Evolutionary conservation across 208 protist species (phyloP).

Genomic region (Angomonas ambiguus): DNA sequence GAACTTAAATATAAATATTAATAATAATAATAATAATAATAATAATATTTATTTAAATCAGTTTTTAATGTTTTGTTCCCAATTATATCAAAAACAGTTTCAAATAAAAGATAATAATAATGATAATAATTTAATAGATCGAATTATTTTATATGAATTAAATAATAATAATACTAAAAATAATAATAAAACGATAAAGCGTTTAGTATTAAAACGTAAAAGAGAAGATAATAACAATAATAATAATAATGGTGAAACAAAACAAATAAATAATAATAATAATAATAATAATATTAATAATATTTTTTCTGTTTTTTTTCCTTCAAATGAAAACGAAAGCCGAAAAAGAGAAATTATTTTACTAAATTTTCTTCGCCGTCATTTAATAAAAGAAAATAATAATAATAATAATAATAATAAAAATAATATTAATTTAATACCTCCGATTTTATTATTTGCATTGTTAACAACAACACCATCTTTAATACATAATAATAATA

Average conservation of each 20-base stretch:
- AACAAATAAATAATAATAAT: slow-evolving; percentile 1
- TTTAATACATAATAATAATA: not conserved
- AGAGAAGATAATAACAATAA: no score
- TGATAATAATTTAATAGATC: no score
- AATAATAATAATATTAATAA: not conserved
- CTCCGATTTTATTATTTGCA: slow-evolving; percentile 4
- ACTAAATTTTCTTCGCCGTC: not conserved
- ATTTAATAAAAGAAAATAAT: slow-evolving; percentile 1
- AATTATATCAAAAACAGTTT: no score
- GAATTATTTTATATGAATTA: no score
- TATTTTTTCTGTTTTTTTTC: slow-evolving; percentile 8
- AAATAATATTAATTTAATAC: not conserved
- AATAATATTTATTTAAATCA: no score
- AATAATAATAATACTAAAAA: no score
- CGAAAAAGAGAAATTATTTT: not conserved
- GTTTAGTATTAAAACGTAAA: no score
- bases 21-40: no score
- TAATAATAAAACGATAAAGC: no score
- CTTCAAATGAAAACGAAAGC: not conserved
- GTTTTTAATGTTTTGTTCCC: no score
- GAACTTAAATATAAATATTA: no score
- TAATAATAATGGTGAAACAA: slow-evolving; percentile 3
- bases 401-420: not conserved
- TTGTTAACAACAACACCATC: not conserved
- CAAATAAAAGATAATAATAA: no score